Percentiles rank a stretch among this genome's conserved stretches.
Conservation (phyloP, 2,329 filamentous ascomycete species). For the Magnaporthiopsis incrustans region DNA sequence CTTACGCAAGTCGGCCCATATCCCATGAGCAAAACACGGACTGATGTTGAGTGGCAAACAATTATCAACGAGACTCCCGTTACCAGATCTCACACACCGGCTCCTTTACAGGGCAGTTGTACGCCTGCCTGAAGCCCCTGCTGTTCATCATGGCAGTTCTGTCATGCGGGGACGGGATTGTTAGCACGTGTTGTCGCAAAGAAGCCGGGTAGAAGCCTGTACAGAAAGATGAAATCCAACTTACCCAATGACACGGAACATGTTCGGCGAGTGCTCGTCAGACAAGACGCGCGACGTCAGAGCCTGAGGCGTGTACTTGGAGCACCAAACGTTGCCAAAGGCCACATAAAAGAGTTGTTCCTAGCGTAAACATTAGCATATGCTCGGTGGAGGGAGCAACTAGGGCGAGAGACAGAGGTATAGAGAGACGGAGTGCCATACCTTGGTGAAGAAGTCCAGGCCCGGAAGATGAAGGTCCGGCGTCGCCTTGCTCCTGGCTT, state of each 20-base stretch:
- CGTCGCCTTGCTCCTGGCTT: slow-evolving; percentile 30
- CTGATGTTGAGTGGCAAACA: background rate
- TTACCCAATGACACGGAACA: slow-evolving; percentile 47
- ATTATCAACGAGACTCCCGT: background rate
- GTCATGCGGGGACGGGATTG: background rate
- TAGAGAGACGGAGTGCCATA: no score
- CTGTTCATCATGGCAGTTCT: slow-evolving; percentile 54
- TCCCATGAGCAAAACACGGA: background rate
- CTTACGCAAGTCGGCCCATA: background rate
- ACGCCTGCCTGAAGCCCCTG: slow-evolving; percentile 56
- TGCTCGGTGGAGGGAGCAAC: no score
- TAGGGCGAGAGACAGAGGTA: no score
- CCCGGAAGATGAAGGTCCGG: slow-evolving; percentile 8
- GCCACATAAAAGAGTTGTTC: slow-evolving; percentile 63
- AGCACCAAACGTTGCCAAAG: slow-evolving; percentile 59
- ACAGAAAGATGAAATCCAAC: background rate
- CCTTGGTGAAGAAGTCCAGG: slow-evolving; percentile 35
- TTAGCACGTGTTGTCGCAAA: background rate
- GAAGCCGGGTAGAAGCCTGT: background rate
- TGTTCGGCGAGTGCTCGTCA: slow-evolving; percentile 57
- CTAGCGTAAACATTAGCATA: slow-evolving; percentile 18
- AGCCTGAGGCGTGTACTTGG: slow-evolving; percentile 50
- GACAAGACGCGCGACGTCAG: slow-evolving; percentile 49
- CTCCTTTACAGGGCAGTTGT: slow-evolving; percentile 56
- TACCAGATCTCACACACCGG: slow-evolving; percentile 63